Conservation (phyloP, 306 rosid genomes). For the Canavalia ensiformis region DNA sequence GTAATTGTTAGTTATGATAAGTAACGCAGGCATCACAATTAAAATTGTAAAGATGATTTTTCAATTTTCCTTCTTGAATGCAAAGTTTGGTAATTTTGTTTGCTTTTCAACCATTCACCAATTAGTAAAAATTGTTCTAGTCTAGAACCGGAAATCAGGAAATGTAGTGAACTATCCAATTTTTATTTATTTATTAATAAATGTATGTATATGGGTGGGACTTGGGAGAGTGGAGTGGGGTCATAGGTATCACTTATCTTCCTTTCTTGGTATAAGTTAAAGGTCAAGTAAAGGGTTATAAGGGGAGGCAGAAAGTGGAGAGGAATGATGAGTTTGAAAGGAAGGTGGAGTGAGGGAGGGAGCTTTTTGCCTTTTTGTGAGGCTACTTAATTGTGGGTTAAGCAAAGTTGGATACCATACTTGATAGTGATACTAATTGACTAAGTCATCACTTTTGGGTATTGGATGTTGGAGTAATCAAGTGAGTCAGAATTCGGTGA, state of each 20-base stretch:
- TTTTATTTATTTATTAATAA: neutral
- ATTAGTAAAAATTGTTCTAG: neutral
- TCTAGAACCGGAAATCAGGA: conserved; percentile 5
- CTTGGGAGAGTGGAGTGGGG: conserved; percentile 26
- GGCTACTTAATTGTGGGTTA: conserved; percentile 50
- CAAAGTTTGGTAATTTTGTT: conserved; percentile 6
- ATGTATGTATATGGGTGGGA: neutral
- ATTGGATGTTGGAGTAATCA: neutral
- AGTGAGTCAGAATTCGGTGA: neutral
- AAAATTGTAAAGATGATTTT: conserved; percentile 53
- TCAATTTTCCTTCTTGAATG: neutral
- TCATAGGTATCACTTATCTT: neutral
- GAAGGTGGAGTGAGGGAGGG: conserved; percentile 35
- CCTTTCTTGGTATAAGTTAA: conserved; percentile 46
- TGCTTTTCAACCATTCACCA: neutral
- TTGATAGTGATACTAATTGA: conserved; percentile 37
- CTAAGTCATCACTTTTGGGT: conserved; percentile 3
- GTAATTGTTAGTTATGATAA: conserved; percentile 27
- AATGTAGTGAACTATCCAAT: too few relatives aligned
- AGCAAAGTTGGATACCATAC: conserved; percentile 51
- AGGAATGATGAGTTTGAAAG: conserved; percentile 46
- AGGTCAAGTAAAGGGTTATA: conserved; percentile 23
- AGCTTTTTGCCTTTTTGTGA: conserved; percentile 9
- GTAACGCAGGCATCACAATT: conserved; percentile 11
- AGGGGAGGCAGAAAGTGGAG: conserved; percentile 41